A percentile compares a stretch with the other conserved stretches of the same genome.
phyloP scores from a whole-genome alignment of 768 basidiomycete genomes.

The Pleurotus pulmonarius region DNA sequence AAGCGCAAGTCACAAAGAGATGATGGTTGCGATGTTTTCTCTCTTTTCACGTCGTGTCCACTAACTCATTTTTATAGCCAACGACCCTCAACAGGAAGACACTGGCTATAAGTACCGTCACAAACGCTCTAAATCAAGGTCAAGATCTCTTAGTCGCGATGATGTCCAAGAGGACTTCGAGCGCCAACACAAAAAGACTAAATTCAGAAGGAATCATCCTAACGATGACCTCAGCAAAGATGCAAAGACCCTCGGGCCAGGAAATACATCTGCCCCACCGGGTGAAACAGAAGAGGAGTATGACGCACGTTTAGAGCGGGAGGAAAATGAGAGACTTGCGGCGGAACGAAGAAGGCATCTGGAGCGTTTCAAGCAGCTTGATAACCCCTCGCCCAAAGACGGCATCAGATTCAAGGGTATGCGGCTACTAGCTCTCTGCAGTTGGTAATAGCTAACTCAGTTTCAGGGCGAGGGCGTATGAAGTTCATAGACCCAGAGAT shows the following conservation, averaged over 20 bases:
- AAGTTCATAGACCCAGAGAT: conserved; percentile 59
- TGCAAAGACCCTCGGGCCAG: not conserved
- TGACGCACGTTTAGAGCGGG: conserved; percentile 61
- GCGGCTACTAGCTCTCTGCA: conserved; percentile 5
- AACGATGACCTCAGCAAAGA: conserved; percentile 12
- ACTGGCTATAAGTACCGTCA: not conserved
- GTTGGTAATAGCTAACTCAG: not conserved
- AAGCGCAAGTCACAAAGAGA: conserved; percentile 25
- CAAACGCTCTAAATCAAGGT: conserved; percentile 10
- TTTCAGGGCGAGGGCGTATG: conserved; percentile 60
- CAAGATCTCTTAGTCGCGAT: conserved; percentile 19
- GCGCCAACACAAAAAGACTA: conserved; percentile 14
- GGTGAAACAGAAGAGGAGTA: conserved; percentile 73
- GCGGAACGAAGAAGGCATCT: conserved; percentile 44
- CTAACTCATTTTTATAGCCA: not conserved
- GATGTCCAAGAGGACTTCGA: conserved; percentile 17
- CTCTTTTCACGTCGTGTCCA: conserved; percentile 7
- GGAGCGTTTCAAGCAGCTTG: conserved; percentile 38
- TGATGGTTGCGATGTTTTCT: not conserved
- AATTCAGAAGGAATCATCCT: not conserved
- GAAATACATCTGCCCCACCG: conserved; percentile 2
- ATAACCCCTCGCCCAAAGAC: conserved; percentile 30
- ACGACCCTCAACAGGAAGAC: conserved; percentile 19
- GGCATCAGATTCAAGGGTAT: conserved; percentile 67
- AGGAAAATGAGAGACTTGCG: conserved; percentile 58